Evolutionary conservation across 768 basidiomycete species (phyloP).

Genomic region (Dictyophora rubrovolvata): DNA sequence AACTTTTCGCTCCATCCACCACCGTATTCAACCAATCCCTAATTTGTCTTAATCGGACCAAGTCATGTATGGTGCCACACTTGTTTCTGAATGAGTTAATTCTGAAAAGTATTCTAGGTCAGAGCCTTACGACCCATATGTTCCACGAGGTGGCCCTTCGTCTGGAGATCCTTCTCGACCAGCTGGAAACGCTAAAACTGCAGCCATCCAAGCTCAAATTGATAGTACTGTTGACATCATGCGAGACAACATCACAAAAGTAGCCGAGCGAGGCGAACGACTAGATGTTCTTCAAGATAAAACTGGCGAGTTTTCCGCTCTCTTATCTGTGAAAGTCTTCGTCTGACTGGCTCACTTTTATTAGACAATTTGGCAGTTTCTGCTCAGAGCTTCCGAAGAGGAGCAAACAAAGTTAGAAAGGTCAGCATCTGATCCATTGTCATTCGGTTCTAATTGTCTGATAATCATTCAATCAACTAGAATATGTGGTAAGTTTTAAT

Average conservation of each 20-base stretch:
- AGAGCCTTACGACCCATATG: conserved; percentile 97
- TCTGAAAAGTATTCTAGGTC: conserved; percentile 62
- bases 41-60: not conserved
- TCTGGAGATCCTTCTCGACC: conserved; percentile 39
- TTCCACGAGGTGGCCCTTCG: conserved; percentile 72
- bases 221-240: conserved; percentile 96
- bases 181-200: conserved; percentile 65
- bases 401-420: conserved; percentile 96
- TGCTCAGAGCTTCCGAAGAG: conserved; percentile 96
- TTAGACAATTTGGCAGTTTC: conserved; percentile 93
- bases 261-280: conserved; percentile 89
- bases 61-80: not conserved
- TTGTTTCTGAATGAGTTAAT: not conserved
- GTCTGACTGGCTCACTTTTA: not conserved
- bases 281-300: conserved; percentile 94
- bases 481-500: conserved; percentile 74
- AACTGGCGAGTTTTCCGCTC: conserved; percentile 61
- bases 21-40: not conserved
- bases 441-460: conserved; percentile 22
- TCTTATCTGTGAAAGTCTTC: not conserved
- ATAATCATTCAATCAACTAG: conserved; percentile 27
- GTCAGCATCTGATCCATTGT: conserved; percentile 34
- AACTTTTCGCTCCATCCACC: not conserved
- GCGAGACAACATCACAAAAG: conserved; percentile 95
- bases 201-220: conserved; percentile 93